A percentile compares a stretch with the other conserved stretches of the same genome.
phyloP scores from a whole-genome alignment of 495 filamentous ascomycete species.

The Penicillium chermesinum region DNA sequence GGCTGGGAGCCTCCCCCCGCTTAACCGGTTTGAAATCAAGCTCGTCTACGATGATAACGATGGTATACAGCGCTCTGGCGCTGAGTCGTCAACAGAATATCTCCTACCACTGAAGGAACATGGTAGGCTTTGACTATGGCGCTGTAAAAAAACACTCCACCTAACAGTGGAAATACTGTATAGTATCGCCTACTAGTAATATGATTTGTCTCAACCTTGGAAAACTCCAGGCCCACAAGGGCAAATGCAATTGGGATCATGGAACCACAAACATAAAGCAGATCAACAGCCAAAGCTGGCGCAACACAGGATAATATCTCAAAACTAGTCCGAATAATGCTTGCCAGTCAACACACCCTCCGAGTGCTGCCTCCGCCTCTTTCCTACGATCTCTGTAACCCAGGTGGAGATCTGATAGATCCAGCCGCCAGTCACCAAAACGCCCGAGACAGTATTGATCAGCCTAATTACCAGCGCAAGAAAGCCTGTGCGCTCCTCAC shows the following conservation, averaged over 20 bases:
- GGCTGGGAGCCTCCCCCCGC: too few species aligned
- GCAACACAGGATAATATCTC: not conserved
- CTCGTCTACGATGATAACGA: too few species aligned
- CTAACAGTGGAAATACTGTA: not conserved
- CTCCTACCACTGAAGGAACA: too few species aligned
- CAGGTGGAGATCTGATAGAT: constrained; percentile 56
- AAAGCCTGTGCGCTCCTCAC: constrained; percentile 72
- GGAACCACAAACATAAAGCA: constrained; percentile 2
- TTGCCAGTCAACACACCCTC: constrained; percentile 57
- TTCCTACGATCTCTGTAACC: constrained; percentile 39
- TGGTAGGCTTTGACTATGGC: not conserved
- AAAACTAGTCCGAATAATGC: constrained; percentile 35
- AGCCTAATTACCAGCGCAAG: constrained; percentile 70
- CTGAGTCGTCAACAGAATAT: too few species aligned
- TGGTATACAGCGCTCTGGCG: too few species aligned
- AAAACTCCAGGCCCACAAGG: not conserved
- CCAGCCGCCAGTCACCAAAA: constrained; percentile 60
- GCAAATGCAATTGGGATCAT: constrained; percentile 4
- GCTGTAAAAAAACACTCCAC: not conserved
- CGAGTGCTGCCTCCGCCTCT: constrained; percentile 39
- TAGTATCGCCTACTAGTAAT: not conserved
- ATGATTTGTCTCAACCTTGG: not conserved
- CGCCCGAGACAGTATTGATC: constrained; percentile 60
- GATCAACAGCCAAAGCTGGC: not conserved
- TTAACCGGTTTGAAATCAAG: too few species aligned